These are phyloP conservation scores for Dactylella cylindrospora DNA, from an alignment of 2,329 filamentous ascomycete genomes.

Conservation along the genomic window DNA sequence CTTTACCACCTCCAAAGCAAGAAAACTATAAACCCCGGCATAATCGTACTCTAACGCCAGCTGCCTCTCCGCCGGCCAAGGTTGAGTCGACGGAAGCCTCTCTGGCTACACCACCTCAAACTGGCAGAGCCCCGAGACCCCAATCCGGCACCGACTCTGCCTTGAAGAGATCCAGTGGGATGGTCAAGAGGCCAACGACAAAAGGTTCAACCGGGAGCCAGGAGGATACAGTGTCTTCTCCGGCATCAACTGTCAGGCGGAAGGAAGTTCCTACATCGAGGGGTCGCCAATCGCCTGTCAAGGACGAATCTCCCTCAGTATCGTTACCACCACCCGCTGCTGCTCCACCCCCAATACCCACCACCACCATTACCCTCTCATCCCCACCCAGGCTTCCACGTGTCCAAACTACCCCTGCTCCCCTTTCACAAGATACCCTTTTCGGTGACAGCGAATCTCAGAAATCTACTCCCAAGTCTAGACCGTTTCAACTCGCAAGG, in stretches of 20 bases:
- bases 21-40: conserved; percentile 28
- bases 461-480: conserved; percentile 46
- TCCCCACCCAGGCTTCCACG: conserved; percentile 32
- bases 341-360: conserved; percentile 22
- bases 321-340: no score
- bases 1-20: conserved; percentile 33
- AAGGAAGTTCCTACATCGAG: conserved; percentile 22
- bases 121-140: conserved; percentile 24
- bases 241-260: conserved; percentile 21
- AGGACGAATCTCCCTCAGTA: conserved; percentile 14
- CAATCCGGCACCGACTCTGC: conserved; percentile 8
- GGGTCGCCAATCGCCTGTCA: conserved; percentile 3
- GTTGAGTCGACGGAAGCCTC: conserved; percentile 24
- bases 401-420: conserved; percentile 27
- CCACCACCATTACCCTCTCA: conserved; percentile 28
- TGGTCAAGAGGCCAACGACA: conserved; percentile 22
- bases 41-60: conserved; percentile 33
- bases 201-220: conserved; percentile 15
- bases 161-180: conserved; percentile 8
- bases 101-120: conserved; percentile 32
- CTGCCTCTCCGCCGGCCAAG: conserved; percentile 21
- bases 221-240: conserved; percentile 13
- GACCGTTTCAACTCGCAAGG: conserved; percentile 41
- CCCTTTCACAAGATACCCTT: conserved; percentile 22
- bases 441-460: conserved; percentile 39